phyloP scores from a whole-genome alignment of 2,329 filamentous ascomycete species.

The Geosmithia flava region DNA sequence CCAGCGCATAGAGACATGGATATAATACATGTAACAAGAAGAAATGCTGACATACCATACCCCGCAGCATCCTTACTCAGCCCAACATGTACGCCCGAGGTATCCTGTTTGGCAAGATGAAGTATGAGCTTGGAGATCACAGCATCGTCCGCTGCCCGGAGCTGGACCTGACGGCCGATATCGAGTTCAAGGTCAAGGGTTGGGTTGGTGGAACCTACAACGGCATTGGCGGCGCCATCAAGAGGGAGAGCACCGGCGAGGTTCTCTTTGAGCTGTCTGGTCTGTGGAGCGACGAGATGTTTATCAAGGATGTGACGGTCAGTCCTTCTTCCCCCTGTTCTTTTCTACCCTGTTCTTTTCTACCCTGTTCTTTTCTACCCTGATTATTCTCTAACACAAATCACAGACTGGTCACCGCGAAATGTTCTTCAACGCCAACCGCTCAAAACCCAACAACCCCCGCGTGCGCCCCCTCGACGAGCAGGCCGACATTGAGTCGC shows the following conservation, averaged over 20 bases:
- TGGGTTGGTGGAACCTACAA: slow-evolving; percentile 97
- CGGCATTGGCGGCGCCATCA: slow-evolving; percentile 84
- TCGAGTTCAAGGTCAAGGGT: slow-evolving; percentile 98
- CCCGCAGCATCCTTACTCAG: slow-evolving; percentile 71
- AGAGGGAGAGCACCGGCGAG: slow-evolving; percentile 76
- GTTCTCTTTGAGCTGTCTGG: slow-evolving; percentile 84
- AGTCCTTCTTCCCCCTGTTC: slow-evolving; percentile 10
- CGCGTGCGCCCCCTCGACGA: slow-evolving; percentile 66
- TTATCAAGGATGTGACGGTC: slow-evolving; percentile 70
- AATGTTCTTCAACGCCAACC: slow-evolving; percentile 76
- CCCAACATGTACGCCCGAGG: slow-evolving; percentile 98
- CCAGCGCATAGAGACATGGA: neutral
- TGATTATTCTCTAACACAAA: slow-evolving; percentile 2
- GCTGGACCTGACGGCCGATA: slow-evolving; percentile 71
- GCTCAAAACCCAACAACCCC: slow-evolving; percentile 65
- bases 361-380: neutral
- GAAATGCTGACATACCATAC: neutral
- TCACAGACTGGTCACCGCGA: slow-evolving; percentile 78
- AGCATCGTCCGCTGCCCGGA: slow-evolving; percentile 89
- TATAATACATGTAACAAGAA: too few species aligned
- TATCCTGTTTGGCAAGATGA: slow-evolving; percentile 98
- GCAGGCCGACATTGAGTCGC: slow-evolving; percentile 83
- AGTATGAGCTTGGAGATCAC: slow-evolving; percentile 95
- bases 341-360: neutral
- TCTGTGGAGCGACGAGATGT: slow-evolving; percentile 92